These are phyloP conservation scores for Metahyphopichia silvanorum DNA, from an alignment of 805 yeast genomes.

Conservation along the genomic window DNA sequence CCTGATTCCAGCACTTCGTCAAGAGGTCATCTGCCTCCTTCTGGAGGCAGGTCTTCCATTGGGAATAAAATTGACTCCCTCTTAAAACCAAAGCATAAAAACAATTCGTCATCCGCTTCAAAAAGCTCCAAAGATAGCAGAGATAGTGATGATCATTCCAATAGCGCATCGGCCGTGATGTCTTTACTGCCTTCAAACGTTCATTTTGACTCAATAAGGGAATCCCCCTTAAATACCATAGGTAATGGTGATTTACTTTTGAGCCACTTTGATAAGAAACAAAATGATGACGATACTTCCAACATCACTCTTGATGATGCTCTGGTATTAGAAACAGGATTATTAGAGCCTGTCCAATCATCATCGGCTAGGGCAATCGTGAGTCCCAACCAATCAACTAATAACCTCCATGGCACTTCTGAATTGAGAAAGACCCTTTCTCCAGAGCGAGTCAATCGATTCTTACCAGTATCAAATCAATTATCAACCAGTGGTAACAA, in stretches of 20 bases:
- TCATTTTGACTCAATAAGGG: constrained; percentile 46
- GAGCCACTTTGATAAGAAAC: constrained; percentile 17
- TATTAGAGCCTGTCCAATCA: constrained; percentile 3
- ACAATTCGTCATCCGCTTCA: not conserved
- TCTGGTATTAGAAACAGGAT: not conserved
- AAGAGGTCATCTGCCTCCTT: not conserved
- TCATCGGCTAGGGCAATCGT: constrained; percentile 7
- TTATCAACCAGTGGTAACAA: constrained; percentile 12
- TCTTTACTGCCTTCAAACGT: constrained; percentile 25
- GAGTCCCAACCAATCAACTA: constrained; percentile 16
- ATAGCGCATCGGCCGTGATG: not conserved
- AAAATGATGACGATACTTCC: not conserved
- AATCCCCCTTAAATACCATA: constrained; percentile 44
- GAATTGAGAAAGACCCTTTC: constrained; percentile 10
- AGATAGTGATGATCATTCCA: not conserved
- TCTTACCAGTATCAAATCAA: constrained; percentile 11
- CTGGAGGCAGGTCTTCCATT: no score
- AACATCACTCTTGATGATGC: not conserved
- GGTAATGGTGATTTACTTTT: constrained; percentile 48
- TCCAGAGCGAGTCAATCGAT: constrained; percentile 16
- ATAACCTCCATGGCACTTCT: constrained; percentile 7
- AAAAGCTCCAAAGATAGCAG: not conserved
- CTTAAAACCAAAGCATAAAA: no score
- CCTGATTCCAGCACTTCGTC: not conserved
- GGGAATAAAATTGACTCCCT: no score